phyloP scores from a whole-genome alignment of 257 asterid genomes.

The Plectranthus barbatus region DNA sequence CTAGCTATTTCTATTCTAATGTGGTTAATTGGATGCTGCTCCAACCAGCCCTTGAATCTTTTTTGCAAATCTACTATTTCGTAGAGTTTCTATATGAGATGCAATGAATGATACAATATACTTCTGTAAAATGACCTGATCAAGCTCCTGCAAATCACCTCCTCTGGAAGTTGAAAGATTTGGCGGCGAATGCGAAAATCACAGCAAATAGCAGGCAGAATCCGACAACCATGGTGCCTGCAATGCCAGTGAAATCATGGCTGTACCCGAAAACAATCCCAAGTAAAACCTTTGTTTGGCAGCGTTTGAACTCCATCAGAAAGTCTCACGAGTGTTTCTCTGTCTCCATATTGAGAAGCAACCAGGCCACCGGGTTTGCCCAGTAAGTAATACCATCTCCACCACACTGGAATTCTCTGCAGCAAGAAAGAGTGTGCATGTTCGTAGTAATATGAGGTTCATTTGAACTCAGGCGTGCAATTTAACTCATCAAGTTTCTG shows the following conservation, averaged over 20 bases:
- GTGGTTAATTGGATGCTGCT: neutral
- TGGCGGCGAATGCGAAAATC: constrained; percentile 72
- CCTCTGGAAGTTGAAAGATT: constrained; percentile 80
- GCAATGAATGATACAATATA: constrained; percentile 19
- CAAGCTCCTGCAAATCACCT: constrained; percentile 43
- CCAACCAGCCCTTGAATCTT: neutral
- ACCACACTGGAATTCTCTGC: constrained; percentile 91
- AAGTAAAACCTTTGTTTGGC: constrained; percentile 36
- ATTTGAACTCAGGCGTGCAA: neutral
- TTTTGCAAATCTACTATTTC: neutral
- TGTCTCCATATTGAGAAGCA: constrained; percentile 68
- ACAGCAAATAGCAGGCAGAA: constrained; percentile 63
- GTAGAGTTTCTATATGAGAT: constrained; percentile 8
- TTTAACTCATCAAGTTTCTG: too few relatives aligned
- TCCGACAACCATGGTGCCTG: constrained; percentile 72
- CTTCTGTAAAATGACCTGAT: too few relatives aligned
- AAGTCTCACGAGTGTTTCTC: constrained; percentile 42
- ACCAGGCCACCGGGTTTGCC: constrained; percentile 91
- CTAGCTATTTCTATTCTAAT: neutral
- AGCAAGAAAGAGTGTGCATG: neutral
- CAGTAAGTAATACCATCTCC: constrained; percentile 99
- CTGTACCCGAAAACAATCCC: constrained; percentile 63
- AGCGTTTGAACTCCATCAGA: constrained; percentile 49
- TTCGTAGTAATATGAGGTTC: too few relatives aligned
- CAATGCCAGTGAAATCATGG: constrained; percentile 59